Base-by-base conservation (phyloP, 192 early-diverging fungal species). In the Globomyces pollinis-pini region DNA sequence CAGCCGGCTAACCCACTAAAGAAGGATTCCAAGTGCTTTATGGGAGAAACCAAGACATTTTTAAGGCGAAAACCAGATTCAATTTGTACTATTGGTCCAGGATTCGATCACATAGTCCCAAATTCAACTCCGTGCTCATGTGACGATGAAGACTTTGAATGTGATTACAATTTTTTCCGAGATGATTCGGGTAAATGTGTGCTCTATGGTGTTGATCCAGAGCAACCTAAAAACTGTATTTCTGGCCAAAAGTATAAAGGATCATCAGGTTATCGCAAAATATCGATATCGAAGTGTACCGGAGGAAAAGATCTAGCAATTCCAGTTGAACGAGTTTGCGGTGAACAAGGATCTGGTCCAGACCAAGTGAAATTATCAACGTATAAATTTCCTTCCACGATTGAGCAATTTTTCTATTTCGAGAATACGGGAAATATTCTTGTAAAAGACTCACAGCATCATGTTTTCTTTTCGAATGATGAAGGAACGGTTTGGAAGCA, bases 111-210 rank as follows among this genome's bases (percentile, higher is more conserved):
- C 20, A 75, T 80, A 4, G 65, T 74, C 8, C 76, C 68, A 6
- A 66, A 69, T 15, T 50, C 61, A 16, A 61, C 81, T 24, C 60
- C 65, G 24, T 98, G 94, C 70, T 64, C 73, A 61, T 98, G 94
- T 66, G 74, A 79, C 1, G 60, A 79, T 2, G 68, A 65, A 18
- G 94, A 98, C 71, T 98, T 72, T 63, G 91, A 94, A 80, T 98
- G 94, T 63, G 91, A 87, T 36, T 76, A 81, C 75, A 78, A 83
- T 8, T 97, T 89, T 64, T 94, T 84, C 77, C 79, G 74, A 28
- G 73, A 90, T 50, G 65, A 81, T 13, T 63, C 45, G 8, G 84
- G 84, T 35, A 59, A 79, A 38, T 93, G 91, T 52, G 73, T 71
- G 2, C 67, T 79, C 7, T 76, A 81, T 44, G 88, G 85, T 6